Evolutionary conservation across 306 rosid genomes (phyloP), one percentile per base, ranked within the genome.

Genomic region (Betula pendula): DNA sequence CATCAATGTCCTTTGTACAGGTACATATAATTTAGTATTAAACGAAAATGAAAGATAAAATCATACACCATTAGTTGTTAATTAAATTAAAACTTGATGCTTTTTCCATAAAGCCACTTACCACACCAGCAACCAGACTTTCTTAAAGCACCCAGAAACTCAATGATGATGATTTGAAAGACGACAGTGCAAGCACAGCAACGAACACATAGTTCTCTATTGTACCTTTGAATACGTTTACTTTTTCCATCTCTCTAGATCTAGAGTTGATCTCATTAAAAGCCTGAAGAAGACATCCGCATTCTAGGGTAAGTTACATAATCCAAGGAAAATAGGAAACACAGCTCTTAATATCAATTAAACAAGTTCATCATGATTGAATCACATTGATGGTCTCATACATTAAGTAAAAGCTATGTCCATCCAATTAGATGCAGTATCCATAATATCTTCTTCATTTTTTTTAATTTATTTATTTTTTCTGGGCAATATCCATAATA

Each of bases 181-280:
- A 95, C 25, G 27, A 79, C 75, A 12, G 99, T 90, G 87, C 89
- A 80, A 68, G 92, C 71, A 95, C 99, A 16, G 87, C 70, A 73
- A 85, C 91, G 72, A 95, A 92, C 69, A 95, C 97, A 15, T 95
- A 91, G 77, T 92, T 96, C 83, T 88, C 68, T 83, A 88, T 58
- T 81, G 92, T 88, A 52, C 96, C 98, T 80, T 92, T 77, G 76
- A 92, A 87, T 48, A 96, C 98, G 63, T 96, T 92, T 78, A 92
- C 75, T 90, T 89, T 96, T 88, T 92, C 99, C 99, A 92, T 95
- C 81, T 95, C 99, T 79, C 99, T 88, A n/a, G n/a, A n/a, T n/a
- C n/a, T n/a, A 13, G 96, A 95, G 87, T 89, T 95, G 83, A 95
- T 84, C 97, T 92, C 98, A 78, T 95, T 95, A 88, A 95, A 95